These are phyloP conservation scores for Firmiana major DNA, from an alignment of 345 rosid species.

Conservation along the genomic window DNA sequence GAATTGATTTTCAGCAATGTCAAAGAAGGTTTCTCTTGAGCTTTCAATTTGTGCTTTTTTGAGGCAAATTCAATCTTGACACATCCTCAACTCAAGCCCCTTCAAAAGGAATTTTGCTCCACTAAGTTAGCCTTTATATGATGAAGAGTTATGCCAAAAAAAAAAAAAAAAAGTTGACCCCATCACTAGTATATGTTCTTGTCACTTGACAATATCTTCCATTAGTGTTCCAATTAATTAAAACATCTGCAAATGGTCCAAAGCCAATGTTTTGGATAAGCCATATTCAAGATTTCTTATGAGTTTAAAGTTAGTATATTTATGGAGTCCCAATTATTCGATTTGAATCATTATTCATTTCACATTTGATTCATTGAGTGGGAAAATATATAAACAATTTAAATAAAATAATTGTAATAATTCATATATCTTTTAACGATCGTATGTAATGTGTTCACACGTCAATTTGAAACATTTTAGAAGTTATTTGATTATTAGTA, in stretches of 20 bases:
- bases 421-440: too few relatives aligned
- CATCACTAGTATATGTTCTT: neutral
- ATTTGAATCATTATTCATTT: neutral
- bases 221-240: neutral
- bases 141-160: neutral
- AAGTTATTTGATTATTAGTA: constrained; percentile 1
- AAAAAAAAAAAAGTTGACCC: constrained; percentile 5
- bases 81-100: neutral
- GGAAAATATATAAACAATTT: neutral
- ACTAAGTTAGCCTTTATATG: neutral
- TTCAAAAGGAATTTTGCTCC: neutral
- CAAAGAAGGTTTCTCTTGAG: neutral
- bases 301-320: neutral
- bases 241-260: neutral
- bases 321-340: neutral
- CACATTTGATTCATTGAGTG: neutral
- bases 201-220: neutral
- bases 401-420: neutral
- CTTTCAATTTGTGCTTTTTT: neutral
- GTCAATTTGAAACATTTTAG: too few relatives aligned
- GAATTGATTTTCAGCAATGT: neutral
- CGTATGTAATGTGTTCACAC: too few relatives aligned
- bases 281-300: neutral
- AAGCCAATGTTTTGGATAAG: neutral
- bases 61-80: neutral